Conservation (phyloP, 2,329 filamentous ascomycete species). For the Lasiodiplodia hormozganensis region DNA sequence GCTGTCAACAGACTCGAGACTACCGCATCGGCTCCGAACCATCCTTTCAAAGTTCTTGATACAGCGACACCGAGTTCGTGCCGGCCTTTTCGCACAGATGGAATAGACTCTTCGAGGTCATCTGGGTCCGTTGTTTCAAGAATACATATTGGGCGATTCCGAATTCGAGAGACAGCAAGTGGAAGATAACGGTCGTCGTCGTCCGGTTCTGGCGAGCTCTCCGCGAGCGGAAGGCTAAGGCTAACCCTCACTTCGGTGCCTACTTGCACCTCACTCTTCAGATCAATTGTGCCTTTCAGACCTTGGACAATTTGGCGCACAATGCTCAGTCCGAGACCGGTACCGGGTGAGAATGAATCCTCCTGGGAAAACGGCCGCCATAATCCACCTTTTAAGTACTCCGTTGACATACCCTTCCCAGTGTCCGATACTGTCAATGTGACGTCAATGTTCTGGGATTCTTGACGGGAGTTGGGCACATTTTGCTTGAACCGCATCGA, state of each 20-base stretch:
- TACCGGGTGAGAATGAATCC: conserved; percentile 30
- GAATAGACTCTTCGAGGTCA: not conserved
- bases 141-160: conserved; percentile 38
- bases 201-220: not conserved
- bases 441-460: conserved; percentile 38
- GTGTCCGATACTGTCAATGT: conserved; percentile 30
- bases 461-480: not conserved
- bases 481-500: conserved; percentile 21
- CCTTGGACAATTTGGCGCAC: conserved; percentile 30
- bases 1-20: conserved; percentile 7
- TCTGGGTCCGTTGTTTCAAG: conserved; percentile 32
- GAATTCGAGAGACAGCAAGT: not conserved
- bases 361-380: conserved; percentile 33
- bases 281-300: conserved; percentile 28
- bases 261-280: conserved; percentile 27
- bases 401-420: conserved; percentile 32
- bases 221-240: conserved; percentile 16
- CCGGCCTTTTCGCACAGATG: not conserved
- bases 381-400: conserved; percentile 29
- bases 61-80: conserved; percentile 35
- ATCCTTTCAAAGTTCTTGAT: conserved; percentile 33
- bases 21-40: conserved; percentile 24
- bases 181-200: conserved; percentile 1
- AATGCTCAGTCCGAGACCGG: conserved; percentile 33
- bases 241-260: conserved; percentile 31